Base-by-base conservation (phyloP, 2,329 filamentous ascomycete genomes). In the Xylariales sp. region DNA sequence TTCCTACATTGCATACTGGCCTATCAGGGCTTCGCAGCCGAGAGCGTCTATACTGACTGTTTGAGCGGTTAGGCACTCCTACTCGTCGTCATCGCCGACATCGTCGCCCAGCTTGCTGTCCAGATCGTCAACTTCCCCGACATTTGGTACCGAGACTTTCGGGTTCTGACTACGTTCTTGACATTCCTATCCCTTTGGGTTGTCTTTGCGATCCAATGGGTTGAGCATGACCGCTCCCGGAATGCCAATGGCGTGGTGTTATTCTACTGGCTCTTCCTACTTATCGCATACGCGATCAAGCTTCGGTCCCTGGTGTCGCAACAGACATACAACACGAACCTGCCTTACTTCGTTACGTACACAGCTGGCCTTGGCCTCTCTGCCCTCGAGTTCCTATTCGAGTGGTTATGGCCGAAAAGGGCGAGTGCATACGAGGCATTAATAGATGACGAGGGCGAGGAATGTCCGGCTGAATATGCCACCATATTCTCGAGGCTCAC, bases 401-500 rank as follows among this genome's bases (percentile, higher is more conserved):
- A 96, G 66, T 95, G 90, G 78, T 70, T 95, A 14, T 82, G 90
- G 59, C 87, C 87, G n/a, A 91, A 90, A 64, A 80, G 78, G 50
- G 66, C 81, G 45, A 86, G 80, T 52, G 63, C 64, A 22, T 82
- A 82, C 53, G 70, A 74, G 43, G 75, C 68, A 16, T 65, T 82
- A 42, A 61, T 74, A 14, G 77, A 80, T 25, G 75, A 80, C 42
- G 76, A 61, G 9, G 61, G 61, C 8, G 60, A 76, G 29, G 77
- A 82, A 52, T 82, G 79, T 42, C 86, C 86, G 0, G 82, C 87
- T 47, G 90, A 97, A 64, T 95, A 95, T 61, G 90, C 93, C 10
- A 89, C 91, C 46, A 74, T 97, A 39, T 98, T 98, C 66, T 95
- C 91, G 4, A 80, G 87, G 38, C 74, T 98, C 33, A 95, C 91